Evolutionary conservation across 2,329 filamentous ascomycete genomes (phyloP), one percentile per base, ranked within the genome.

Genomic region (Calycina herbarum): DNA sequence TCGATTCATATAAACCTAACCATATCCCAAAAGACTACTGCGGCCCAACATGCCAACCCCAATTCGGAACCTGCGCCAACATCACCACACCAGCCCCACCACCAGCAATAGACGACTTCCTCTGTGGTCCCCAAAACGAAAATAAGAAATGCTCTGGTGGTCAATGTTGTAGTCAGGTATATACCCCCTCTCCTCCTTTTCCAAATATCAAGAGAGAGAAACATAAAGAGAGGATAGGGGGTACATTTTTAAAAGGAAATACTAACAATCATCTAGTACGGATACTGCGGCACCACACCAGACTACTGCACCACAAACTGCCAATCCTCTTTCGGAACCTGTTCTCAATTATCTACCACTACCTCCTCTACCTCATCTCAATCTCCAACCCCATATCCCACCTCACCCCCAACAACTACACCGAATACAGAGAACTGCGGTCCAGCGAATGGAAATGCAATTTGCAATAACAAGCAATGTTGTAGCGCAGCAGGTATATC

Each of bases 241-340:
- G 20, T 20, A 20, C 20, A 20, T 20, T 20, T 20, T 20, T 20
- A 20, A 29, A 29, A 29, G 2, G 27, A 48, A 11, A 24, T 6
- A 24, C 35, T 60, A 29, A 60, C 57, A 13, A 29, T 8, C 40
- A 13, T 6, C 17, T 20, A 59, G 57, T 51, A 51, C 38, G 60
- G 60, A 20, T 62, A 56, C 31, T 62, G 60, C 31, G 42, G 60
- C 13, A 62, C 31, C n/a, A 56, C 45, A 27, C 15, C 45, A 59
- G 63, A 67, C n/a, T 67, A 64, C 45, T 67, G 65, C 45, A 35
- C 33, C 35, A 61, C 56, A 38, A 45, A 57, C n/a, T 65, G 65
- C 35, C 70, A 75, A 63, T 35, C 64, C 8, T 29, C 17, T 13
- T 67, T 58, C n/a, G 65, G 65, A 38, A 51, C 17, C 24, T 66